These are phyloP conservation scores for Calycina marina DNA, from an alignment of 2,329 filamentous ascomycete species.

Conservation along the genomic window DNA sequence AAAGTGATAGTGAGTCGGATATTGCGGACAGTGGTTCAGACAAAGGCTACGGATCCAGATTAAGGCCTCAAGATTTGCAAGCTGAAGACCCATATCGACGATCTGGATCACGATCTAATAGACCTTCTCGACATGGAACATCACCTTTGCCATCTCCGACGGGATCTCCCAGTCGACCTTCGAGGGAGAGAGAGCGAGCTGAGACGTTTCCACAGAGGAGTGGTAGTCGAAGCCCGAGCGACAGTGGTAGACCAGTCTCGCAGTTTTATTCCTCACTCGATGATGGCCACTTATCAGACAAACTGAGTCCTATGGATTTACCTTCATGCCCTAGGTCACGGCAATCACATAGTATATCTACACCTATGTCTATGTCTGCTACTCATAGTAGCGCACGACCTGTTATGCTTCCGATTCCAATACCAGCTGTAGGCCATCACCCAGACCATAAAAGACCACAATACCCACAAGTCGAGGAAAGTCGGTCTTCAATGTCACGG, in stretches of 20 bases:
- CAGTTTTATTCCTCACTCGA: slow-evolving; percentile 12
- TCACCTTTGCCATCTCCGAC: slow-evolving; percentile 20
- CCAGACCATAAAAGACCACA: slow-evolving; percentile 9
- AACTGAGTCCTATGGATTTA: slow-evolving; percentile 14
- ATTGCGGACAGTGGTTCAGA: slow-evolving; percentile 18
- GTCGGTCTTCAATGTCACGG: slow-evolving; percentile 4
- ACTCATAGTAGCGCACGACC: slow-evolving; percentile 1
- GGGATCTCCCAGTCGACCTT: slow-evolving; percentile 15
- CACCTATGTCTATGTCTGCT: slow-evolving; percentile 3
- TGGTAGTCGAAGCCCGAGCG: slow-evolving; percentile 6
- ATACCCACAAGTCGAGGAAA: slow-evolving; percentile 7
- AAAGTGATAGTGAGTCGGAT: slow-evolving; percentile 19
- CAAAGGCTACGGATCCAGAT: slow-evolving; percentile 5
- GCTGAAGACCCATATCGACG: slow-evolving; percentile 12
- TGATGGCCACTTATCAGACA: slow-evolving; percentile 8
- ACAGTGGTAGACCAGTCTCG: slow-evolving; percentile 16
- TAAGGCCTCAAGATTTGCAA: slow-evolving; percentile 3
- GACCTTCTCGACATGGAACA: slow-evolving; percentile 12
- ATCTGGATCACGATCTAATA: slow-evolving; percentile 16
- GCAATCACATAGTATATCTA: slow-evolving; percentile 8
- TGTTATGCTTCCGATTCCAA: slow-evolving; percentile 14
- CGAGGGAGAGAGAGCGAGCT: slow-evolving; percentile 13
- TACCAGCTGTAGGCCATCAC: slow-evolving; percentile 11
- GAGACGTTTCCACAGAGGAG: slow-evolving; percentile 14
- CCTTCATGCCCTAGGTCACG: slow-evolving; percentile 9